Evolutionary conservation across 208 protist species (phyloP), one percentile per base, ranked within the genome.

Genomic region (Leishmania aethiopica): DNA sequence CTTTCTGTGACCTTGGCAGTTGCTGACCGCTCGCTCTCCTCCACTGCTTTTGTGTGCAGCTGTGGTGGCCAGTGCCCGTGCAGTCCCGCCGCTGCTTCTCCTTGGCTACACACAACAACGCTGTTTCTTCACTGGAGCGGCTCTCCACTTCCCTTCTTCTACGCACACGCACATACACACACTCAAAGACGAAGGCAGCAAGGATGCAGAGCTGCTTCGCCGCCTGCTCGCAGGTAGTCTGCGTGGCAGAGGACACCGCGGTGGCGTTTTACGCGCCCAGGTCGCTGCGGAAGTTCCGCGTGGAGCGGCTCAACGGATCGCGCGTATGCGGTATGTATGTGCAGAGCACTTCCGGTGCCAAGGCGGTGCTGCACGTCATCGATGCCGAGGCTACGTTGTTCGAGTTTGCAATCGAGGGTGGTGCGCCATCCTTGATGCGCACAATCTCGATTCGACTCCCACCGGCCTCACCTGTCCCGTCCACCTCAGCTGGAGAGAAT

Each of bases 271-370:
- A 93, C 83, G 89, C 92, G 13, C 86, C 92, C 5, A 94, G 94
- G 78, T 93, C 87, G 53, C 84, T 97, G 22, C 93, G 89, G 73
- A 97, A 97, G 84, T 97, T 95, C 66, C 91, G 89, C 40, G 94
- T 96, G 66, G 92, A 97, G 87, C 84, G 90, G 25, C 87, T 97
- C 10, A 95, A 86, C 73, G 94, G 93, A 19, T 75, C 81, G 13
- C 91, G 92, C 25, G 82, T 97, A 3, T 91, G 87, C 79, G 94
- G 94, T 35, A 57, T 97, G 15, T 87, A 89, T 79, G 75, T 89
- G 40, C 77, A 89, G 62, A 25, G 22, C 7, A 5, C 71, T 51
- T 75, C 81, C 3, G 71, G 53, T 55, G 66, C 73, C 6, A 82
- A 79, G 77, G 78, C 74, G 19, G 66, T 89, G 42, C 84, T 95